These are phyloP conservation scores for Fusarium concolor DNA, from an alignment of 2,329 filamentous ascomycete species.

Conservation along the genomic window DNA sequence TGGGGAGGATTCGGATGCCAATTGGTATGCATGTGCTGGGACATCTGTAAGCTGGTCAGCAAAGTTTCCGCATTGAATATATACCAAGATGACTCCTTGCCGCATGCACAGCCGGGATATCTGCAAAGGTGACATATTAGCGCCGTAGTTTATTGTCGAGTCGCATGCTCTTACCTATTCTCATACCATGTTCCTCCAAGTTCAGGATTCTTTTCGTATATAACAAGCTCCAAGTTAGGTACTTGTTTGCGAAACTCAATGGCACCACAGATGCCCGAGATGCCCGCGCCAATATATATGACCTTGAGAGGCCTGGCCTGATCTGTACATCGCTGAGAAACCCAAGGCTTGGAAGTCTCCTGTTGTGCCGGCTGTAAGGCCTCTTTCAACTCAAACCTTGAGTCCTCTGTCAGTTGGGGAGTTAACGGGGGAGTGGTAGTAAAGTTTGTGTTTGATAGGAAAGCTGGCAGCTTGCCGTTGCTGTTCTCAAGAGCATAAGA, in stretches of 20 bases:
- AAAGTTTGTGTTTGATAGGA: background rate
- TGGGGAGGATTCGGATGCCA: conserved; percentile 6
- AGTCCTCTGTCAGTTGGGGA: background rate
- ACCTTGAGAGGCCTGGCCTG: conserved; percentile 11
- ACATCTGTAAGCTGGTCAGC: background rate
- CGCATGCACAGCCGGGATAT: conserved; percentile 20
- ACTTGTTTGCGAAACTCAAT: conserved; percentile 17
- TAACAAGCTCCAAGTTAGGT: background rate
- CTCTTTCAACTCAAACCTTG: background rate
- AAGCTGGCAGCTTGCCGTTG: background rate
- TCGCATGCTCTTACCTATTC: background rate
- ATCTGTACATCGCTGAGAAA: conserved; percentile 10
- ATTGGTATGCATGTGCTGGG: conserved; percentile 13
- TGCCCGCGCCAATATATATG: conserved; percentile 12
- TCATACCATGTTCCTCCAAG: conserved; percentile 23
- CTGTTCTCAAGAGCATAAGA: background rate
- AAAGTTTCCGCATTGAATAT: rapidly evolving
- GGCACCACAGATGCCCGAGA: conserved; percentile 11
- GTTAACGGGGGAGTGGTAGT: rapidly evolving
- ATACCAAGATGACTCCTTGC: background rate
- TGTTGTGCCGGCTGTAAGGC: background rate
- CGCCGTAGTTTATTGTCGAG: rapidly evolving
- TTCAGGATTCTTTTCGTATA: conserved; percentile 23
- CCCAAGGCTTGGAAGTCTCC: background rate
- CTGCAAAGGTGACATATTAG: background rate